Base-by-base conservation (phyloP, 2,329 filamentous ascomycete species). In the Colletotrichum tamarilloi region DNA sequence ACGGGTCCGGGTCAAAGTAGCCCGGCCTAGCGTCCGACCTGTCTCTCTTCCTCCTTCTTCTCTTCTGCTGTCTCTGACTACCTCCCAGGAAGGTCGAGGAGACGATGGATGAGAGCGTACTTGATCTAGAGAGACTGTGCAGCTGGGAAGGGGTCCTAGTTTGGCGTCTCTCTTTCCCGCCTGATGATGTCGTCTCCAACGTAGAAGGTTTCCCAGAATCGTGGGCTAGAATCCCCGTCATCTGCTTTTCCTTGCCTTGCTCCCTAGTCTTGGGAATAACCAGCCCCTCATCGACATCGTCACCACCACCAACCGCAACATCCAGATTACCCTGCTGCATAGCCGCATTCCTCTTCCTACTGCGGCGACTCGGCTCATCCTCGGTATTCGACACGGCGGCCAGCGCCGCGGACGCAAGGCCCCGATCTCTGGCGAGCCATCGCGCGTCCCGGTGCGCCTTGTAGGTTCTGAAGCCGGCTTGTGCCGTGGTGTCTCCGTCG, bases 1-100 rank as follows among this genome's bases (percentile, higher is more conserved):
- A 72, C 19, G 57, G 52, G 22, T 24, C 56, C 8, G 72, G 59
- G 14, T 75, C 56, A 24, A 74, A 75, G 56, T 74, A 75, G 4
- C 72, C 74, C 3, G 71, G 74, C 56, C 52, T 59, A 4, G 68
- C 59, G 24, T 74, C 72, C 3, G 58, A 62, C 26, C 32, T 32
- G 63, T 57, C 64, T 14, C 67, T 52, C 22, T 62, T 72, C 19
- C 26, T 32, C 63, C 57, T 65, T 59, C 57, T 65, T 16, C 67
- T 42, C 22, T 58, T 72, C 3, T 46, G 56, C 14, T 72, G 56
- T 5, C 64, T 68, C 2, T 62, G 9, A 5, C 66, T 58, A 16
- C 57, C 42, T n/a, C 42, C 42, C 6, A 49, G 42, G 14, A 72
- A 30, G 8, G 52, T 63, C 14, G 63, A 67, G 12, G 30, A 49